A percentile compares a stretch with the other conserved stretches of the same genome.
These are phyloP conservation scores for Peterozyma xylosa DNA, from an alignment of 805 yeast genomes.

Conservation along the genomic window DNA sequence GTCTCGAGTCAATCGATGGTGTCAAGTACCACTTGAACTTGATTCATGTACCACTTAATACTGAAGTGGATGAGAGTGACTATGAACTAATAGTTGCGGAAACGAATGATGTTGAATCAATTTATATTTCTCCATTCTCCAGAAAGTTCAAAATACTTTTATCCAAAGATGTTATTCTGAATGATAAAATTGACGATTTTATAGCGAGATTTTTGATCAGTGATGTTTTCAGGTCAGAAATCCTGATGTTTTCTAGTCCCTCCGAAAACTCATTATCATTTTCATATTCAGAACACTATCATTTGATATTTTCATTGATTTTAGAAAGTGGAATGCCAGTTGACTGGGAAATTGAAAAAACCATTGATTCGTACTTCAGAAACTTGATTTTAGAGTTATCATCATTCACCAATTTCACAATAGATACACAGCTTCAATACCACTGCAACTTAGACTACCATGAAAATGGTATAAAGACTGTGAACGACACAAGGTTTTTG, in stretches of 20 bases:
- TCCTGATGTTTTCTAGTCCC: slow-evolving; percentile 20
- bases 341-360: slow-evolving; percentile 64
- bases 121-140: slow-evolving; percentile 29
- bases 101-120: slow-evolving; percentile 13
- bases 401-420: slow-evolving; percentile 59
- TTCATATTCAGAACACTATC: slow-evolving; percentile 59
- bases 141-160: slow-evolving; percentile 24
- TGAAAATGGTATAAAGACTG: slow-evolving; percentile 18
- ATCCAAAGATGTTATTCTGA: slow-evolving; percentile 17
- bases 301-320: slow-evolving; percentile 68
- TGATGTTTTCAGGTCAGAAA: slow-evolving; percentile 31
- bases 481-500: slow-evolving; percentile 25
- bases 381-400: slow-evolving; percentile 49
- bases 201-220: slow-evolving; percentile 28
- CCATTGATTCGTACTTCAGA: slow-evolving; percentile 39
- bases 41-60: slow-evolving; percentile 18
- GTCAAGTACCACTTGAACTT: slow-evolving; percentile 5
- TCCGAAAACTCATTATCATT: slow-evolving; percentile 16
- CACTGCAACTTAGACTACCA: slow-evolving; percentile 41
- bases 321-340: slow-evolving; percentile 62
- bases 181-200: slow-evolving; percentile 26
- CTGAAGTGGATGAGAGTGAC: slow-evolving; percentile 19
- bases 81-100: slow-evolving; percentile 29
- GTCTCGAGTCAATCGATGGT: slow-evolving; percentile 17
- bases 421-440: slow-evolving; percentile 74